Base-by-base conservation (phyloP, 495 filamentous ascomycete species). In the Acidiella bohemica region DNA sequence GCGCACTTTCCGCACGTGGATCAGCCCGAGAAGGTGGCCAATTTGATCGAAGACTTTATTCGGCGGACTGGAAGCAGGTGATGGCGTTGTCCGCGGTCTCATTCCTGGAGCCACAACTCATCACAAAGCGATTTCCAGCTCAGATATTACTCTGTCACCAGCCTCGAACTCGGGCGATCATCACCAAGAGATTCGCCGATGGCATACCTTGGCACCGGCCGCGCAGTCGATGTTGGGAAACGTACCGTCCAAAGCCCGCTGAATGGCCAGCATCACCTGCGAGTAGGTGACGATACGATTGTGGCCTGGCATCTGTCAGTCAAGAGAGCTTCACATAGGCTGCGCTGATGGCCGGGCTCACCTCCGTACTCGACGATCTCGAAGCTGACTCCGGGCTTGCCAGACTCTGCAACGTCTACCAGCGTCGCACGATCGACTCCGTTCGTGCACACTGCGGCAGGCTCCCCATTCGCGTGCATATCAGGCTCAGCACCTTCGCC, bases 311-410 rank as follows among this genome's bases (percentile, higher is more conserved):
- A 32, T 14, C 14, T 5, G 19, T 39, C 10, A 21, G 20, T 17
- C 31, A 7, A 23, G 12, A 29, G 27, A 12, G 17, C 2, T 14
- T 3, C n/a, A 24, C 11, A 29, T 5, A 19, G 35, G n/a, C 33
- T 35, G 32, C 4, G 12, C n/a, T 20, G 21, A 3, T n/a, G n/a
- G n/a, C 25, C 8, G 12, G 21, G 57, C 67, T 60, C 47, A 76
- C 74, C 70, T 36, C 76, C 74, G 42, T 70, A 64, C 36, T 67
- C 59, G 13, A 76, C 53, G 43, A 78, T 47, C 50, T 77, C 72
- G 57, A 59, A 65, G 35, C 72, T 72, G 14, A 73, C 60, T 29
- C 33, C 53, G 10, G 53, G 44, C 39, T 51, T 36, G 24, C 47
- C 51, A 10, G 58, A 46, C 44, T 42, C 13, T 22, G 35, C 21